These are phyloP conservation scores for Gelatoporia subvermispora DNA, from an alignment of 768 basidiomycete species.

Conservation along the genomic window DNA sequence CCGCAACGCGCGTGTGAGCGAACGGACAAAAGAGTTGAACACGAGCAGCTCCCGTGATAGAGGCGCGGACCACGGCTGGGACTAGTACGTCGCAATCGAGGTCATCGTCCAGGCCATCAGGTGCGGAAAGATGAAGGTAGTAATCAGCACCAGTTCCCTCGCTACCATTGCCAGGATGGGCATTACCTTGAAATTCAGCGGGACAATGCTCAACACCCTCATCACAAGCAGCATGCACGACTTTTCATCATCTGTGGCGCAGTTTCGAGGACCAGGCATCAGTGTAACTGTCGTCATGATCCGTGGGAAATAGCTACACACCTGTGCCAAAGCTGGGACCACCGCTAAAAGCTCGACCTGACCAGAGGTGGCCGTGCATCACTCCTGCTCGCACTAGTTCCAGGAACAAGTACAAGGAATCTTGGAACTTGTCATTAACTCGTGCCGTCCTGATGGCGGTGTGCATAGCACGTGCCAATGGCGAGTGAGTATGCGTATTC, in stretches of 20 bases:
- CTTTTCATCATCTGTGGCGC: slow-evolving; percentile 79
- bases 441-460: slow-evolving; percentile 71
- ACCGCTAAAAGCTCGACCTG: slow-evolving; percentile 82
- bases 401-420: slow-evolving; percentile 89
- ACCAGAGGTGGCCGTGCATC: slow-evolving; percentile 92
- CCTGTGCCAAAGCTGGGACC: slow-evolving; percentile 93
- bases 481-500: slow-evolving; percentile 84
- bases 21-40: slow-evolving; percentile 96
- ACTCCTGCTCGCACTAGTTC: slow-evolving; percentile 96
- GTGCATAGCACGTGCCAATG: slow-evolving; percentile 89
- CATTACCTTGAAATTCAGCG: slow-evolving; percentile 86
- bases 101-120: slow-evolving; percentile 4
- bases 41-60: slow-evolving; percentile 94
- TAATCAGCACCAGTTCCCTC: slow-evolving; percentile 3
- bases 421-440: slow-evolving; percentile 98
- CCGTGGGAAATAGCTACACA: slow-evolving; percentile 38
- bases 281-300: slow-evolving; percentile 18
- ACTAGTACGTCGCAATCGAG: slow-evolving; percentile 35
- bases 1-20: slow-evolving; percentile 84
- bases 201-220: slow-evolving; percentile 93
- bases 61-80: slow-evolving; percentile 92
- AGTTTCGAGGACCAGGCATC: slow-evolving; percentile 17
- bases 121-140: slow-evolving; percentile 2
- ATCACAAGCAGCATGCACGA: slow-evolving; percentile 93
- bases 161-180: neutral